Base-by-base conservation (phyloP, 2,329 filamentous ascomycete genomes). In the Botryosphaeria dothidea region DNA sequence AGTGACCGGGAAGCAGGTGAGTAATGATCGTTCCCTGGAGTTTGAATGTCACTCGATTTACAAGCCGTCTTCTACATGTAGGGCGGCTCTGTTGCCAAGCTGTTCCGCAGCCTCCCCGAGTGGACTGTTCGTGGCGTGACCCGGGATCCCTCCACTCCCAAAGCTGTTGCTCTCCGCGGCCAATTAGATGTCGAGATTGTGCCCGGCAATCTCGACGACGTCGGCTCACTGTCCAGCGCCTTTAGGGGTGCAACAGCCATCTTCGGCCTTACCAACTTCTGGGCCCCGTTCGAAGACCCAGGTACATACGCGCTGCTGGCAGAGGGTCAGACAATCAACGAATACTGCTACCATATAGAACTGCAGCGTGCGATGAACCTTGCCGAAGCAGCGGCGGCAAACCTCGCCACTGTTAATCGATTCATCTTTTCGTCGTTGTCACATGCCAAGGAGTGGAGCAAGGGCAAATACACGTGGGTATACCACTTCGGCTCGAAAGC, bases 71-170 rank as follows among this genome's bases (percentile, higher is more conserved):
- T n/a, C n/a, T n/a, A n/a, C 25, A 49, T 21, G 65, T 87, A 90
- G 75, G 87, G 87, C 51, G 82, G 84, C 67, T 85, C 83, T 6
- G 79, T 88, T 54, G 82, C 85, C 57, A 72, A 77, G 41, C 69
- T 71, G 34, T 72, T 85, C 17, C 77, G 83, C 13, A 68, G 71
- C 29, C 75, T 78, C 69, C 73, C 82, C 0, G 75, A 84, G 1
- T 75, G 79, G 49, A 71, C 76, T 3, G 76, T 89, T 36, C 83
- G 86, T 27, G 86, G 79, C 52, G 78, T 89, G 23, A 86, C 86
- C 2, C 83, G 87, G 45, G 78, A 86, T 65, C 66, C 75, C 2
- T 71, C 73, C n/a, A 82, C 79, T 57, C 68, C 80, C 0, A 77
- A 76, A 2, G 79, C 85, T 17, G 78, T 82, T 70, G 74, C 75